Conservation (phyloP, 1,284 basidiomycete genomes). For the Leucoagaricus sp. region DNA sequence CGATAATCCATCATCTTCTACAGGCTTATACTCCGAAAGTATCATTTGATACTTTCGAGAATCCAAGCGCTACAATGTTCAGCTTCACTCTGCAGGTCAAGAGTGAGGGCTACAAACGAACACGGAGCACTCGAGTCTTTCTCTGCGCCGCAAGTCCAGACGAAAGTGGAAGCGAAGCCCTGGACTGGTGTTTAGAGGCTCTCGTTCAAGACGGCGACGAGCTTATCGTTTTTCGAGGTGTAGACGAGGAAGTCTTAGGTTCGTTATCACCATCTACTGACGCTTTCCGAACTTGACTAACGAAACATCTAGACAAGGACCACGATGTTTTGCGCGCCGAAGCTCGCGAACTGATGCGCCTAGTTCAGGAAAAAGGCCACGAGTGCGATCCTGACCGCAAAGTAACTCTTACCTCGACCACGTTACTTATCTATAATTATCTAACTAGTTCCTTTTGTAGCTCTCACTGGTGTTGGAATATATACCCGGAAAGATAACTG, state of each 20-base stretch:
- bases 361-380: conserved; percentile 80
- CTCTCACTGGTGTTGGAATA: conserved; percentile 94
- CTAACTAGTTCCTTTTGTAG: conserved; percentile 34
- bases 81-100: conserved; percentile 82
- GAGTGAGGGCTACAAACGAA: conserved; percentile 80
- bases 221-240: conserved; percentile 88
- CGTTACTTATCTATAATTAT: not conserved
- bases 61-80: conserved; percentile 71
- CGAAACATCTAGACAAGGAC: conserved; percentile 56
- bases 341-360: conserved; percentile 81
- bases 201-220: conserved; percentile 94
- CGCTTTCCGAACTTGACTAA: not conserved
- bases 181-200: conserved; percentile 88
- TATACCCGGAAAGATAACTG: conserved; percentile 87
- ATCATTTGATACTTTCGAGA: conserved; percentile 83
- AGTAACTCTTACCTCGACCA: conserved; percentile 35
- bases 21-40: conserved; percentile 71
- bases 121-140: conserved; percentile 84
- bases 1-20: conserved; percentile 30
- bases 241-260: conserved; percentile 85
- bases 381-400: conserved; percentile 81
- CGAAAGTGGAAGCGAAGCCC: conserved; percentile 81
- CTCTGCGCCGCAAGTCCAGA: conserved; percentile 90
- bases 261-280: conserved; percentile 22
- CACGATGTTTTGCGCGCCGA: conserved; percentile 88